Conservation (phyloP, 495 filamentous ascomycete genomes). For the Aspergillus homomorphus region DNA sequence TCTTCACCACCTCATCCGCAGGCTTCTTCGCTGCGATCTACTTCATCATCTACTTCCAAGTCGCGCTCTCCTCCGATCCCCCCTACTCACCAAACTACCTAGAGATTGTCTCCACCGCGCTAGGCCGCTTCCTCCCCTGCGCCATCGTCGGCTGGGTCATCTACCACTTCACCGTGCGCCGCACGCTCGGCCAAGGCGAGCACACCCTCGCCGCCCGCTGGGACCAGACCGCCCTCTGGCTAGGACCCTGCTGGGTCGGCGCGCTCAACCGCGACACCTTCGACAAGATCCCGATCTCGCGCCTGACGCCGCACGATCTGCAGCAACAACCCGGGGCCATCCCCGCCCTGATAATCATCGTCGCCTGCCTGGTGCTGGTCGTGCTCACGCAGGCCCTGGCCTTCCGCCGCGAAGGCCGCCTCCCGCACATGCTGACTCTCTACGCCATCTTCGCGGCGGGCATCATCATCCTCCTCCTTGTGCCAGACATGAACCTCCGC, state of each 20-base stretch:
- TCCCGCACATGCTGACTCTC: slow-evolving; percentile 61
- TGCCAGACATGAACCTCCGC: slow-evolving; percentile 58
- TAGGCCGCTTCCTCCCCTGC: slow-evolving; percentile 72
- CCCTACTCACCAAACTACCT: slow-evolving; percentile 48
- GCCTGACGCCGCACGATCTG: slow-evolving; percentile 70
- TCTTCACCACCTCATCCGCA: slow-evolving; percentile 61
- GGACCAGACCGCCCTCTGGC: slow-evolving; percentile 74
- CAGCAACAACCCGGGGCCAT: slow-evolving; percentile 72
- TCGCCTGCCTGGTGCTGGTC: slow-evolving; percentile 52
- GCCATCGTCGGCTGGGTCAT: slow-evolving; percentile 67
- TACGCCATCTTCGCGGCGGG: slow-evolving; percentile 52
- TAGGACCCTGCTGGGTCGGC: slow-evolving; percentile 73
- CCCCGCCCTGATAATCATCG: slow-evolving; percentile 60
- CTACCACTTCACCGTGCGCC: slow-evolving; percentile 56
- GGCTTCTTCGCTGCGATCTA: slow-evolving; percentile 66
- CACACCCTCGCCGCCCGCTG: slow-evolving; percentile 58
- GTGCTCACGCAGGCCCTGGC: slow-evolving; percentile 59
- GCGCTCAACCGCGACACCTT: slow-evolving; percentile 75
- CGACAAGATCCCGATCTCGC: slow-evolving; percentile 70
- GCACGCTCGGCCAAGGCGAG: no score
- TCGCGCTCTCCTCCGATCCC: slow-evolving; percentile 70
- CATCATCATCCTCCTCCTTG: slow-evolving; percentile 47
- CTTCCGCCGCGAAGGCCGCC: slow-evolving; percentile 64
- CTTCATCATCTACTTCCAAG: slow-evolving; percentile 68
- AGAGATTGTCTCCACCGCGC: slow-evolving; percentile 57